phyloP scores from a whole-genome alignment of 371 early-diverging fungal genomes.

The Saksenaea vasiformis region DNA sequence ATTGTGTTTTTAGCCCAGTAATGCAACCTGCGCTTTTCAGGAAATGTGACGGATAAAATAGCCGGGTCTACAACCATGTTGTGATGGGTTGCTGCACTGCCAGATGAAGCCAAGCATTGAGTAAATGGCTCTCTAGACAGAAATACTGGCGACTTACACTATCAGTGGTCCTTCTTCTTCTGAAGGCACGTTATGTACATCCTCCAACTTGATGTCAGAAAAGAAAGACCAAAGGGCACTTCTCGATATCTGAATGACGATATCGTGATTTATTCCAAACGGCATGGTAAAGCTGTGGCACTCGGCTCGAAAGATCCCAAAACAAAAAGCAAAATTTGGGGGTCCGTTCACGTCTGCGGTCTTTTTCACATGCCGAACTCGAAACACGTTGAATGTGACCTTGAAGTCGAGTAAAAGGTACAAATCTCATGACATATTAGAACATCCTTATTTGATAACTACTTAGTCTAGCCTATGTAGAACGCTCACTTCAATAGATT shows the following conservation, averaged over 20 bases:
- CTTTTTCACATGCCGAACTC: too few species aligned
- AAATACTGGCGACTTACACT: slow-evolving; percentile 30
- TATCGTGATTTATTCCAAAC: slow-evolving; percentile 47
- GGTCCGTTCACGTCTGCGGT: too few species aligned
- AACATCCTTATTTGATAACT: too few species aligned
- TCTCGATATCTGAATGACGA: slow-evolving; percentile 43
- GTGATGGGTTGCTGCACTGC: slow-evolving; percentile 54
- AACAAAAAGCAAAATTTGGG: too few species aligned
- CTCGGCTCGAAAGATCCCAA: slow-evolving; percentile 1
- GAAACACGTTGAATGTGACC: too few species aligned
- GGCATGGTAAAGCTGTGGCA: slow-evolving; percentile 32
- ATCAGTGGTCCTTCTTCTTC: slow-evolving; percentile 41
- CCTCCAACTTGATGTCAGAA: slow-evolving; percentile 40
- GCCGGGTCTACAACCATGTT: slow-evolving; percentile 65
- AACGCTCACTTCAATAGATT: too few species aligned
- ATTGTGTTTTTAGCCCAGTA: slow-evolving; percentile 63
- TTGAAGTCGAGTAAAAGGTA: too few species aligned
- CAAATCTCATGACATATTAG: too few species aligned
- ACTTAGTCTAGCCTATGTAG: too few species aligned
- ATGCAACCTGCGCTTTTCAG: slow-evolving; percentile 49
- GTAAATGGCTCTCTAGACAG: neutral
- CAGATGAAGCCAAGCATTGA: neutral
- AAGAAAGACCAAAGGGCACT: slow-evolving; percentile 54
- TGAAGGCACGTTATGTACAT: slow-evolving; percentile 35
- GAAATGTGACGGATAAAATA: slow-evolving; percentile 48